Base-by-base conservation (phyloP, 192 early-diverging fungal genomes). In the Mortierella antarctica region DNA sequence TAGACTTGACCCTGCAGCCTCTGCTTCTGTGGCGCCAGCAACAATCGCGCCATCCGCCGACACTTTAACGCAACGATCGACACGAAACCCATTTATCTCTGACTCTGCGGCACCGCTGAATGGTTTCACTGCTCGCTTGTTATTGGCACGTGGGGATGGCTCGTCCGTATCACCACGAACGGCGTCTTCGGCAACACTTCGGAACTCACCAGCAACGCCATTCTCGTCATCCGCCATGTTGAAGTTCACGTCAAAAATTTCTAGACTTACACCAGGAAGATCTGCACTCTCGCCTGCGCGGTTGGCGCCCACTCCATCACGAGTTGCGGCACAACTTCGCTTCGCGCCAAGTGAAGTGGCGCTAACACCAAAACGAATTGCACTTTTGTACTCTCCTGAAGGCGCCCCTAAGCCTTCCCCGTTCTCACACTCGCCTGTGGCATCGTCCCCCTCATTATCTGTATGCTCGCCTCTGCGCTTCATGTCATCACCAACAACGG, bases 401-500 rank as follows among this genome's bases (percentile, higher is more conserved):
- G 40, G 57, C 57, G 57, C 57, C 6, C 6, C 40, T 10, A 59
- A 59, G 40, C 57, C 17, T 39, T 59, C 39, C 41, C 40, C 57
- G 39, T 39, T 59, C 40, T 59, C 39, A 41, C 1, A 55, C 54
- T 55, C 54, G 4, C 54, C 54, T 55, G 20, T 20, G 54, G 3
- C n/a, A 55, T 55, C 54, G 54, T 55, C 54, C 54, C 54, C 54
- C 18, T 55, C 54, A 7, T 20, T 55, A 31, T 46, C 57, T 58
- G 12, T 18, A 14, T 57, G n/a, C 48, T 70, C 48, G 39, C 67
- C 57, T 20, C 40, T 60, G 57, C 57, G 51, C 17, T 60, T 70
- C 23, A 56, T 70, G 40, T 70, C 57, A 21, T 70, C 57, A 17
- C 67, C 67, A 70, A 44, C 67, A 18, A 56, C 52, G 3, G 57